phyloP scores from a whole-genome alignment of 441 rosid genomes.

The Mallotus japonicus region DNA sequence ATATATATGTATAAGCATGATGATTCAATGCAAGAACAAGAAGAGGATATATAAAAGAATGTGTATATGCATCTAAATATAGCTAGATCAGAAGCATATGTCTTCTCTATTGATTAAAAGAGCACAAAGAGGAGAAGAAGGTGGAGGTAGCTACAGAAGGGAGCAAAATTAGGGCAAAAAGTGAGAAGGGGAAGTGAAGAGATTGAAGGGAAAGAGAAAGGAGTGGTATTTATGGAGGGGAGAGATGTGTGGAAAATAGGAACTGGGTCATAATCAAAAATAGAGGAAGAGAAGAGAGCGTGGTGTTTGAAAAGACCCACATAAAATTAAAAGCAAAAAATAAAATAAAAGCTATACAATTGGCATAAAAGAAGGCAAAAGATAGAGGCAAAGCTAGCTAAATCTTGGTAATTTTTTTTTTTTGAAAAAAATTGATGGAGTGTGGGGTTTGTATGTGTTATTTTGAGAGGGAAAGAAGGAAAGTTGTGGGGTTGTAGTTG shows the following conservation, averaged over 20 bases:
- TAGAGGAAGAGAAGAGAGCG: neutral
- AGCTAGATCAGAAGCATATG: neutral
- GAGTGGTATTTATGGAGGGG: conserved; percentile 33
- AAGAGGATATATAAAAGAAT: neutral
- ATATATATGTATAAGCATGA: neutral
- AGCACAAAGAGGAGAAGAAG: neutral
- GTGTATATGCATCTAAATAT: neutral
- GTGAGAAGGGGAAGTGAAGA: conserved; percentile 9
- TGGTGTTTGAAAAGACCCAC: conserved; percentile 29
- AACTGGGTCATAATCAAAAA: conserved; percentile 27
- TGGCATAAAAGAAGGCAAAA: conserved; percentile 41
- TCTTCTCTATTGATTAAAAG: neutral
- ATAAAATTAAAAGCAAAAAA: no score
- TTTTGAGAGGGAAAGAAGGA: conserved; percentile 46
- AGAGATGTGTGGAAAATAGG: conserved; percentile 18
- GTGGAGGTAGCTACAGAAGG: neutral
- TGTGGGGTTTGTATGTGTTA: conserved; percentile 27
- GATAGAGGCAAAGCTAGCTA: neutral
- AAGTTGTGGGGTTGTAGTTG: conserved; percentile 47
- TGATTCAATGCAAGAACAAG: conserved; percentile 1
- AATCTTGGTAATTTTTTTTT: neutral
- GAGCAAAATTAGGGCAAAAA: conserved; percentile 9
- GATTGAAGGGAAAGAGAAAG: conserved; percentile 27
- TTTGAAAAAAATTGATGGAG: neutral
- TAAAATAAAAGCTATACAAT: conserved; percentile 34